phyloP scores from a whole-genome alignment of 306 rosid genomes.

The Rubus idaeus region DNA sequence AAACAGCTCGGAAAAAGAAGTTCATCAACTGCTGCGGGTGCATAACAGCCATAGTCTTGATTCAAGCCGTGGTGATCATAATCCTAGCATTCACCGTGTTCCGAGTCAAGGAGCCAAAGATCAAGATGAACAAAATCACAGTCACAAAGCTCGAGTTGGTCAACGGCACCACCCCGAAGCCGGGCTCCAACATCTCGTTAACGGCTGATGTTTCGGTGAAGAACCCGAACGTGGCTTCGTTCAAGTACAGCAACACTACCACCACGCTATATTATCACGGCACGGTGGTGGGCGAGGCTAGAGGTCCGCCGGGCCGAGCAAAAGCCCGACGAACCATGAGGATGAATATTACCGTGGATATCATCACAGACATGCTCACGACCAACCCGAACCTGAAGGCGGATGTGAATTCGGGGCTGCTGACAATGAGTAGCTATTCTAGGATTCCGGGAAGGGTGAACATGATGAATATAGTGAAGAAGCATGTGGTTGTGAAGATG shows the following conservation, averaged over 20 bases:
- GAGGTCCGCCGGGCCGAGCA: slow-evolving; percentile 50
- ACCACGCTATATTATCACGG: slow-evolving; percentile 47
- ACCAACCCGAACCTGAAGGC: slow-evolving; percentile 25
- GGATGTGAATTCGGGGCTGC: slow-evolving; percentile 37
- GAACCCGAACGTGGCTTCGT: slow-evolving; percentile 56
- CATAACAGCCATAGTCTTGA: slow-evolving; percentile 14
- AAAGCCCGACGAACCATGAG: slow-evolving; percentile 44
- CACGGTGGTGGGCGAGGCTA: slow-evolving; percentile 49
- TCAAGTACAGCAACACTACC: slow-evolving; percentile 56
- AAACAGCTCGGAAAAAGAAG: slow-evolving; percentile 17
- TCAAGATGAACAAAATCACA: slow-evolving; percentile 43
- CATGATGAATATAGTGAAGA: slow-evolving; percentile 40
- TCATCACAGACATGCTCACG: slow-evolving; percentile 30
- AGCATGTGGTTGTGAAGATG: slow-evolving; percentile 59
- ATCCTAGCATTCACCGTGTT: slow-evolving; percentile 51
- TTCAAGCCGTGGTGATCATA: slow-evolving; percentile 27
- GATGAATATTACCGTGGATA: slow-evolving; percentile 53
- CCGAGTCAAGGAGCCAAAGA: slow-evolving; percentile 47
- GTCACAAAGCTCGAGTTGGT: slow-evolving; percentile 36
- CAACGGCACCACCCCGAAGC: slow-evolving; percentile 34
- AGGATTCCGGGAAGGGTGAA: slow-evolving; percentile 63
- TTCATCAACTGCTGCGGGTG: slow-evolving; percentile 43
- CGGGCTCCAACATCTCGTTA: slow-evolving; percentile 48
- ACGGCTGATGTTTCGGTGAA: slow-evolving; percentile 54
- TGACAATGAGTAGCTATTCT: slow-evolving; percentile 51